These are phyloP conservation scores for Alternaria ventricosa DNA, from an alignment of 2,329 filamentous ascomycete species.

Conservation along the genomic window DNA sequence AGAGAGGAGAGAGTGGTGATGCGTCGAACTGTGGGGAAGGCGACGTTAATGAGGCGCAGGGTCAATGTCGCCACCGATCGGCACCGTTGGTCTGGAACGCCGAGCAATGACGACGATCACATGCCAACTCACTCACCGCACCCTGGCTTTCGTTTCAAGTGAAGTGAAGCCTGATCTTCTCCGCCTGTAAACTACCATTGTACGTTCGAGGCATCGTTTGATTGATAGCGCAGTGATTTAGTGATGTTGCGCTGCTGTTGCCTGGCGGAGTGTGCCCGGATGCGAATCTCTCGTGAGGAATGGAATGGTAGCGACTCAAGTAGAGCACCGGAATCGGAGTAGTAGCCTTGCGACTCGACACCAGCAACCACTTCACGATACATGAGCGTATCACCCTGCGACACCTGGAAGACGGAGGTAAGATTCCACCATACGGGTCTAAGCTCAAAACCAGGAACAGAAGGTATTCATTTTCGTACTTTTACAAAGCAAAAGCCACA, in stretches of 20 bases:
- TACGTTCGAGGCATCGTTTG: not conserved
- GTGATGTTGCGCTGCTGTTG: not conserved
- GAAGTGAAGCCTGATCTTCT: not conserved
- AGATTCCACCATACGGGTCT: not conserved
- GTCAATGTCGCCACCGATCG: constrained; percentile 23
- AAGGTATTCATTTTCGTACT: constrained; percentile 27
- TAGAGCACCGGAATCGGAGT: not conserved
- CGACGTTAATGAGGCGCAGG: constrained; percentile 27
- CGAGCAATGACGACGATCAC: constrained; percentile 28
- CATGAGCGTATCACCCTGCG: not conserved
- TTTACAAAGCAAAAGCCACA: constrained; percentile 25
- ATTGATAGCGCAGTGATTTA: no score
- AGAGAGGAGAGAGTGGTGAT: constrained; percentile 17
- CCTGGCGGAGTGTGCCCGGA: not conserved
- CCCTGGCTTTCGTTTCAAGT: not conserved
- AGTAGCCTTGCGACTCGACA: not conserved
- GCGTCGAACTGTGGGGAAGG: constrained; percentile 26
- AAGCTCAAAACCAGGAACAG: not conserved
- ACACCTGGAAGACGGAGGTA: not conserved
- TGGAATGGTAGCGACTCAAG: not conserved
- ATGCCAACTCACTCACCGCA: constrained; percentile 12
- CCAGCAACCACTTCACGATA: not conserved
- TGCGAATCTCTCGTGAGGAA: not conserved
- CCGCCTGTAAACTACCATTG: not conserved
- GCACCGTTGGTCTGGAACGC: constrained; percentile 14